These are phyloP conservation scores for Ascomycota sp. DNA, from an alignment of 2,329 filamentous ascomycete genomes.

Conservation along the genomic window DNA sequence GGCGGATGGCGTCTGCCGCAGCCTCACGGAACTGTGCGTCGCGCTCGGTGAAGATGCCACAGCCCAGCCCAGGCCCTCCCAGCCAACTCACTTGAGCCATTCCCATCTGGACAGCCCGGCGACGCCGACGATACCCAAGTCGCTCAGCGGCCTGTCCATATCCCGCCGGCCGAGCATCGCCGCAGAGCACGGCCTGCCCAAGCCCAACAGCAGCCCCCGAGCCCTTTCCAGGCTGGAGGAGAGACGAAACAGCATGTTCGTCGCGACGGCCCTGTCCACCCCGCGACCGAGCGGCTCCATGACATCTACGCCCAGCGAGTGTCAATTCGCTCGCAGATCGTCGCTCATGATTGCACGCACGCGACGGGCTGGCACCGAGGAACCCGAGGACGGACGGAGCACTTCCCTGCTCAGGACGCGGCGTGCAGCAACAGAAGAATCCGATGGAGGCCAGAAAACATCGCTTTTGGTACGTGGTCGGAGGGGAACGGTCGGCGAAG, in stretches of 20 bases:
- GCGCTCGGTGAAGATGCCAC: conserved; percentile 46
- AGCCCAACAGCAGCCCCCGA: conserved; percentile 22
- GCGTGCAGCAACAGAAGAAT: no score
- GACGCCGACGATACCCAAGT: conserved; percentile 25
- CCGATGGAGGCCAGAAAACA: conserved; percentile 19
- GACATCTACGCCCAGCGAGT: conserved; percentile 20
- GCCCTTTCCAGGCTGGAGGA: conserved; percentile 32
- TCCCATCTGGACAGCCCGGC: conserved; percentile 11
- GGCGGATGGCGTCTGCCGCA: conserved; percentile 81
- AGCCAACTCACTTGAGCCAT: conserved; percentile 2
- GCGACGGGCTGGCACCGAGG: conserved; percentile 27
- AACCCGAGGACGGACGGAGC: conserved; percentile 28
- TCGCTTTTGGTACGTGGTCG: conserved; percentile 24
- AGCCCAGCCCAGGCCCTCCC: conserved; percentile 3
- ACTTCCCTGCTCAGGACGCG: no score
- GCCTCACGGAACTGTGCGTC: conserved; percentile 78
- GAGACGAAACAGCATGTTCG: conserved; percentile 25
- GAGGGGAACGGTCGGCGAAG: conserved; percentile 23
- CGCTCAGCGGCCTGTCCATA: conserved; percentile 13
- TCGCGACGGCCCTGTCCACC: conserved; percentile 22
- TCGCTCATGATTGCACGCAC: conserved; percentile 26
- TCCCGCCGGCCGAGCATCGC: conserved; percentile 21
- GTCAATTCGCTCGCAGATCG: conserved; percentile 23
- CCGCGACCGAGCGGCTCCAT: conserved; percentile 20
- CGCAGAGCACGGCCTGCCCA: conserved; percentile 18